Evolutionary conservation across 169 alveolate genomes (phyloP).

Genomic region (Fabrea salina): DNA sequence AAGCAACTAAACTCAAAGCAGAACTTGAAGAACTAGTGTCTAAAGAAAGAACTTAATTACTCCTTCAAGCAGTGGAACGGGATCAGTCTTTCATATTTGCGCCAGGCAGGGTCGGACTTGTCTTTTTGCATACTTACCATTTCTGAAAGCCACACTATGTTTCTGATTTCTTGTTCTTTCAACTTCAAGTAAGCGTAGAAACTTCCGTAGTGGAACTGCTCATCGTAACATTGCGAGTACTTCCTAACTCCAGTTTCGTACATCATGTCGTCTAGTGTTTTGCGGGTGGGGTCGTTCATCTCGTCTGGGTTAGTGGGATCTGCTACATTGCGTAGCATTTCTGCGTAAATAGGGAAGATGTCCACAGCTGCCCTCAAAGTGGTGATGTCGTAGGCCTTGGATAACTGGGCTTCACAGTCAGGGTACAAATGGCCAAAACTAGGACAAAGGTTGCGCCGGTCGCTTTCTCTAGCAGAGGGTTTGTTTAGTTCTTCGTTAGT

Average conservation of each 20-base stretch:
- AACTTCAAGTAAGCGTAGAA: conserved; percentile 97
- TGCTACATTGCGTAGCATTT: conserved; percentile 55
- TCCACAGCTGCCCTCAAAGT: conserved; percentile 75
- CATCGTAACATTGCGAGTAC: conserved; percentile 95
- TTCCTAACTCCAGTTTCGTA: conserved; percentile 92
- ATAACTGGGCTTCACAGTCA: conserved; percentile 60
- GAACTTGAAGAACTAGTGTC: conserved; percentile 26
- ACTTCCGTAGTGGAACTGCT: conserved; percentile 94
- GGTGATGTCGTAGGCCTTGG: conserved; percentile 60
- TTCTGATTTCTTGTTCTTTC: conserved; percentile 97
- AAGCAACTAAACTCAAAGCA: neutral
- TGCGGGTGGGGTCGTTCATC: conserved; percentile 39
- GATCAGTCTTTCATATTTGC: conserved; percentile 57
- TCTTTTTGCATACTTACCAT: conserved; percentile 83
- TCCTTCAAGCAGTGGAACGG: conserved; percentile 60
- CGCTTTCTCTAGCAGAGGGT: conserved; percentile 29
- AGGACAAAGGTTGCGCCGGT: conserved; percentile 48
- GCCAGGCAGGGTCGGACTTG: conserved; percentile 72
- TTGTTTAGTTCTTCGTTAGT: conserved; percentile 53
- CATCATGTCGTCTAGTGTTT: conserved; percentile 93
- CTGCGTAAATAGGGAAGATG: conserved; percentile 54
- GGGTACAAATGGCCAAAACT: conserved; percentile 77
- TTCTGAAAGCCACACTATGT: conserved; percentile 96
- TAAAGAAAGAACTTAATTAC: neutral
- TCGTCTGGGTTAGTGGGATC: conserved; percentile 70